phyloP scores from a whole-genome alignment of 345 rosid species.

The Linum usitatissimum region DNA sequence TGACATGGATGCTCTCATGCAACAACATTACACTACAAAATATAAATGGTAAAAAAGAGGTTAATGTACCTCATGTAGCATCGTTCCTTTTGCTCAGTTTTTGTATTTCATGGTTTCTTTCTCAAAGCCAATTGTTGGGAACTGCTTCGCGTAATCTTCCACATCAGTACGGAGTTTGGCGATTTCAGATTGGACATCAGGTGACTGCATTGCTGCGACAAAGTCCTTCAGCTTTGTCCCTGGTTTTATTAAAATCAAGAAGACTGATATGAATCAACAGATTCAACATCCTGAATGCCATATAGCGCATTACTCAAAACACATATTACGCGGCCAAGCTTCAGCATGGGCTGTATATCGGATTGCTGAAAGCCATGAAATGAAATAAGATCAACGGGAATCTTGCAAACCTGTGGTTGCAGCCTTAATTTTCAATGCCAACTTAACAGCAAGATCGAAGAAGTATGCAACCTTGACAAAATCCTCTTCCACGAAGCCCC shows the following conservation, averaged over 20 bases:
- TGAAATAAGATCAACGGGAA: not conserved
- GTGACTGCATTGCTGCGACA: constrained; percentile 41
- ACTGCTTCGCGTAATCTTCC: constrained; percentile 87
- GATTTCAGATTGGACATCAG: constrained; percentile 56
- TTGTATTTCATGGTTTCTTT: constrained; percentile 97
- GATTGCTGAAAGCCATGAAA: not conserved
- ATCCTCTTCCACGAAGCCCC: constrained; percentile 87
- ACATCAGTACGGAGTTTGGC: constrained; percentile 57
- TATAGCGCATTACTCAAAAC: not conserved
- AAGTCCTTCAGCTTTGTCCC: constrained; percentile 94
- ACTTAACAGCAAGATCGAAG: constrained; percentile 61
- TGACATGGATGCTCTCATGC: too few species aligned
- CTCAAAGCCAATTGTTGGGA: constrained; percentile 90
- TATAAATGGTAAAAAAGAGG: too few species aligned
- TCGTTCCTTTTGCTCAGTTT: constrained; percentile 33
- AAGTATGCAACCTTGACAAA: constrained; percentile 76
- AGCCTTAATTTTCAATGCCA: constrained; percentile 68
- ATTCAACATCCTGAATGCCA: constrained; percentile 1
- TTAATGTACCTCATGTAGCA: constrained; percentile 12
- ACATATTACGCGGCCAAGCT: not conserved
- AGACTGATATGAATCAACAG: constrained; percentile 10
- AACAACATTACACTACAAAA: too few species aligned
- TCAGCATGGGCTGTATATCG: not conserved
- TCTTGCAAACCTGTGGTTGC: constrained; percentile 57
- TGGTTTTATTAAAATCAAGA: constrained; percentile 22